Evolutionary conservation across 2,329 filamentous ascomycete genomes (phyloP).

Genomic region (Phialophora verrucosa): DNA sequence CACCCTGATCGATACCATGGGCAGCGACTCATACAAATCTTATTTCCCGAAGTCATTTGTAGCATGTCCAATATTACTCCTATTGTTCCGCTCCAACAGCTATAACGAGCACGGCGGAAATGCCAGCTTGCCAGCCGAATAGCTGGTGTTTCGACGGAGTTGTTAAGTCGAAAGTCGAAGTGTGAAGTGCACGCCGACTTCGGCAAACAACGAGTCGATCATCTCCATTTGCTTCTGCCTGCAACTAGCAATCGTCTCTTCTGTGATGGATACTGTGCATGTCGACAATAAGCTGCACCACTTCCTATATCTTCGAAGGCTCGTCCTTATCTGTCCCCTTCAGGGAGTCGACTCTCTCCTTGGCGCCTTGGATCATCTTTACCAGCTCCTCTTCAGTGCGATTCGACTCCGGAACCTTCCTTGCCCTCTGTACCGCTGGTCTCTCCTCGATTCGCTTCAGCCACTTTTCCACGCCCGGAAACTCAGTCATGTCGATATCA

Average conservation of each 20-base stretch:
- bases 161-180: background rate
- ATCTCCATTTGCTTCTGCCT: background rate
- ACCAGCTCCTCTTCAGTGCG: slow-evolving; percentile 20
- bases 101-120: background rate
- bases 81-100: background rate
- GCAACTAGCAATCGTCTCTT: background rate
- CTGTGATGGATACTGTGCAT: background rate
- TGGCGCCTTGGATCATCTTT: slow-evolving; percentile 23
- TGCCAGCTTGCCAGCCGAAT: background rate
- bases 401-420: slow-evolving; percentile 18
- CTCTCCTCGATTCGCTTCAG: slow-evolving; percentile 41
- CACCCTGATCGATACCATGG: background rate
- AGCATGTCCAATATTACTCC: background rate
- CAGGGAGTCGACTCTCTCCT: slow-evolving; percentile 27
- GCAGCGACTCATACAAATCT: background rate
- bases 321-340: slow-evolving; percentile 33
- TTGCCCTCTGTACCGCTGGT: slow-evolving; percentile 41
- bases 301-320: background rate
- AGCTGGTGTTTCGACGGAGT: background rate
- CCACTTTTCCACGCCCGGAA: slow-evolving; percentile 45
- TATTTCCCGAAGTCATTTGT: background rate
- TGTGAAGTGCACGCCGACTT: background rate
- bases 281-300: background rate
- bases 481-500: slow-evolving; percentile 44
- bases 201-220: background rate